These are phyloP conservation scores for Colletotrichum cereale DNA, from an alignment of 2,329 filamentous ascomycete species.

Conservation along the genomic window DNA sequence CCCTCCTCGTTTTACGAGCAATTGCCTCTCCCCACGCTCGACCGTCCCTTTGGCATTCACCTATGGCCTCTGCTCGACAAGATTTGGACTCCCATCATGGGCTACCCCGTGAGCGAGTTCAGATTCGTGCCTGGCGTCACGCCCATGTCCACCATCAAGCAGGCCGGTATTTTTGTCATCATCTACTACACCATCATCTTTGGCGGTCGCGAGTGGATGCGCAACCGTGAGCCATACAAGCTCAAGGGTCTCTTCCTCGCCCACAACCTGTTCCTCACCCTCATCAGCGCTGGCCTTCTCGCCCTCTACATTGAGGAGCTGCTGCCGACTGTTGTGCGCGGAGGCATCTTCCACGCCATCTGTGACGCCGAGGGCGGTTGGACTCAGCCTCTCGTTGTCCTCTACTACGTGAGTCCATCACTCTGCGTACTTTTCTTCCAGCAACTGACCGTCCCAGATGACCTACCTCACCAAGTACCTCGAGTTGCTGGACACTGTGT, in stretches of 20 bases:
- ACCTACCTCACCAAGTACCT: conserved; percentile 99
- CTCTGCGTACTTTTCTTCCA: not conserved
- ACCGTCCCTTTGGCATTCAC: conserved; percentile 90
- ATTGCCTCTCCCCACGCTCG: conserved; percentile 81
- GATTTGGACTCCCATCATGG: conserved; percentile 79
- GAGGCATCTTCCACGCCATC: conserved; percentile 90
- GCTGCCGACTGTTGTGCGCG: conserved; percentile 81
- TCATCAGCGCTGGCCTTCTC: conserved; percentile 84
- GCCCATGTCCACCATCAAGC: conserved; percentile 89
- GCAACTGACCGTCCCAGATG: conserved; percentile 67
- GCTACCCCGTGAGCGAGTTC: conserved; percentile 90
- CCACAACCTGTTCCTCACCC: conserved; percentile 95
- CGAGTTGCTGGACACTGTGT: conserved; percentile 94
- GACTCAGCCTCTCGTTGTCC: conserved; percentile 91
- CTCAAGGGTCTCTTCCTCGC: conserved; percentile 91
- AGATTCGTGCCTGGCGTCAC: conserved; percentile 84
- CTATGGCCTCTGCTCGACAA: conserved; percentile 97
- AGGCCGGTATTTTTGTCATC: conserved; percentile 83
- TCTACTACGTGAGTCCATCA: conserved; percentile 86
- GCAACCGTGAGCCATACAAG: conserved; percentile 85
- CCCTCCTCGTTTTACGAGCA: conserved; percentile 65
- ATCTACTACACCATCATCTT: conserved; percentile 96
- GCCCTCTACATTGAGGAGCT: conserved; percentile 92
- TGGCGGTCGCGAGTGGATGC: conserved; percentile 92
- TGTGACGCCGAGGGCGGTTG: conserved; percentile 87